phyloP scores from a whole-genome alignment of 352 stramenopile species.

The Phytopythium sindhum region DNA sequence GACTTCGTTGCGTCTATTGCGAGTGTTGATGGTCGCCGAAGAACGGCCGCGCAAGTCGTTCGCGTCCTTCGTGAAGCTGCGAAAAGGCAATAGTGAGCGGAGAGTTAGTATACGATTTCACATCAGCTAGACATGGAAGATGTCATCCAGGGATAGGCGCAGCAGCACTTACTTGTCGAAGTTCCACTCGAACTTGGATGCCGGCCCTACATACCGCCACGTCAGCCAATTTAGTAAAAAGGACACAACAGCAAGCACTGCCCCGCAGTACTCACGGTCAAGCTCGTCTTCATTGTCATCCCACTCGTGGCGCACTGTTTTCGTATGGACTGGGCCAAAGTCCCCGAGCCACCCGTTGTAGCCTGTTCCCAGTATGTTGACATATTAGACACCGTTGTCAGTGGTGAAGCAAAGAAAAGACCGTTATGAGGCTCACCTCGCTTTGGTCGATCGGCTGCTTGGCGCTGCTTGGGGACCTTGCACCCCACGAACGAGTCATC shows the following conservation, averaged over 20 bases:
- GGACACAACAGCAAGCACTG: neutral
- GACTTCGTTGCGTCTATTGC: neutral
- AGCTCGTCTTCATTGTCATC: constrained; percentile 18
- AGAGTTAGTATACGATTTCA: neutral
- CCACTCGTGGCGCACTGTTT: constrained; percentile 57
- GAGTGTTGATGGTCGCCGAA: neutral
- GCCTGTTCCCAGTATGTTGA: constrained; percentile 16
- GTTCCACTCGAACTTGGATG: constrained; percentile 55
- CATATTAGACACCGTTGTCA: neutral
- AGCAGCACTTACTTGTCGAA: constrained; percentile 37
- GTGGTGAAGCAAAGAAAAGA: neutral
- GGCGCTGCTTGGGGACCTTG: constrained; percentile 18
- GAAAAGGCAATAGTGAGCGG: neutral
- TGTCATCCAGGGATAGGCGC: neutral
- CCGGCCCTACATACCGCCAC: constrained; percentile 6
- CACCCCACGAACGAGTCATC: constrained; percentile 54
- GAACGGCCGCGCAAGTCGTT: neutral
- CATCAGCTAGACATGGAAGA: no score
- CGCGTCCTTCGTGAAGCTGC: neutral
- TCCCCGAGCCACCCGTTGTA: constrained; percentile 77
- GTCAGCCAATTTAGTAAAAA: neutral
- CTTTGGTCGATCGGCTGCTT: constrained; percentile 16
- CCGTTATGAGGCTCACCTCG: constrained; percentile 13
- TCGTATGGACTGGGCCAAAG: constrained; percentile 70
- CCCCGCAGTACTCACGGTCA: neutral